phyloP scores from a whole-genome alignment of 768 basidiomycete genomes.

The Termitomyces sp. region DNA sequence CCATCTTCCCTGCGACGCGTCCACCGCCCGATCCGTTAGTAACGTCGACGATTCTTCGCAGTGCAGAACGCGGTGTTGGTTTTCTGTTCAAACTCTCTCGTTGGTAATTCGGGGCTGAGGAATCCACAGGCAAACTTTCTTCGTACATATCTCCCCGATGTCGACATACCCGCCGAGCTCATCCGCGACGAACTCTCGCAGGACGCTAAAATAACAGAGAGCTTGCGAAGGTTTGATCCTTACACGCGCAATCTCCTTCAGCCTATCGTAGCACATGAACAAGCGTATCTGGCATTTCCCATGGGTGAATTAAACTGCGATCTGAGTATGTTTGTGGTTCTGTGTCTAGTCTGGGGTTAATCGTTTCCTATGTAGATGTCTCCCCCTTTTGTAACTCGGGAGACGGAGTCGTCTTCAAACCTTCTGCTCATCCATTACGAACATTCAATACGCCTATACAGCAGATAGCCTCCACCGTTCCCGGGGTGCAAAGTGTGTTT shows the following conservation, averaged over 20 bases:
- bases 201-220: constrained; percentile 30
- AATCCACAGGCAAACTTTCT: constrained; percentile 59
- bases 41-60: constrained; percentile 33
- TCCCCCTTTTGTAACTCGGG: constrained; percentile 23
- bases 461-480: constrained; percentile 42
- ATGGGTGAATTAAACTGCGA: constrained; percentile 54
- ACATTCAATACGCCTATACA: constrained; percentile 64
- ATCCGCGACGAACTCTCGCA: constrained; percentile 48
- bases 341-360: background rate
- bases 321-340: constrained; percentile 45
- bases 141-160: constrained; percentile 64
- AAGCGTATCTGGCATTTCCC: constrained; percentile 47
- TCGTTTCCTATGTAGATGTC: constrained; percentile 7
- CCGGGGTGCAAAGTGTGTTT: constrained; percentile 5
- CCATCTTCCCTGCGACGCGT: constrained; percentile 57
- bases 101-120: background rate
- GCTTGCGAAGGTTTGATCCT: constrained; percentile 48
- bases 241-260: constrained; percentile 50
- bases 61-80: constrained; percentile 63
- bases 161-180: constrained; percentile 67
- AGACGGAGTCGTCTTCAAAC: constrained; percentile 27
- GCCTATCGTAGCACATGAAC: constrained; percentile 23
- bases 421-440: constrained; percentile 33
- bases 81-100: background rate
- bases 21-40: constrained; percentile 24